phyloP scores from a whole-genome alignment of 208 protist genomes.

The Entamoeba nuttalli region DNA sequence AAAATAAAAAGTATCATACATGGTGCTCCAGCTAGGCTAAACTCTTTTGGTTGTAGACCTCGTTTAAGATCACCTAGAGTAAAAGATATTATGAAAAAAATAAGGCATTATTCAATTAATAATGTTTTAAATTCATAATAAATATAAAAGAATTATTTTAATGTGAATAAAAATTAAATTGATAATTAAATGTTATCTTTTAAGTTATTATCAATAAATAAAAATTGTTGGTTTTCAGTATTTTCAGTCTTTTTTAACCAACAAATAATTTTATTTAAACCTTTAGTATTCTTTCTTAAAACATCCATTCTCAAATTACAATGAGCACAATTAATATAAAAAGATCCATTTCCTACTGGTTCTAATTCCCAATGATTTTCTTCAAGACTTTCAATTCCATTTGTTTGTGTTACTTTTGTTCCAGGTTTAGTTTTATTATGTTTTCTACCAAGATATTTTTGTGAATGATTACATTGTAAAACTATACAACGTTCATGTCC shows the following conservation, averaged over 20 bases:
- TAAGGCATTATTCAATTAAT: no score
- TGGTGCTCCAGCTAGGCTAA: no score
- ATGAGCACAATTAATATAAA: background rate
- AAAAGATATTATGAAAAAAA: no score
- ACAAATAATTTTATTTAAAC: background rate
- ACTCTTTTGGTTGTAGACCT: no score
- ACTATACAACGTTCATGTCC: background rate
- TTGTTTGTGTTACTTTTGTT: background rate
- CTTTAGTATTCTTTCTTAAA: background rate
- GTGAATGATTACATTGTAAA: background rate
- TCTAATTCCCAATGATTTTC: background rate
- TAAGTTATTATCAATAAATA: background rate
- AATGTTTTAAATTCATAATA: no score
- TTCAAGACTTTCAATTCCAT: background rate
- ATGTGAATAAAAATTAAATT: no score
- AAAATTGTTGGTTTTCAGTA: background rate
- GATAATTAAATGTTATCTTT: no score
- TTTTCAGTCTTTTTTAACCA: background rate
- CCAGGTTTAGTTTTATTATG: background rate
- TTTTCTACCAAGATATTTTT: background rate
- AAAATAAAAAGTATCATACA: no score
- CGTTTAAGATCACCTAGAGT: no score
- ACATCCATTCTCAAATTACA: background rate
- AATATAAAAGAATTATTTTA: no score
- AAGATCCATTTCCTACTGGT: background rate